phyloP scores from a whole-genome alignment of 139 green algal species.

The Micractinium conductrix region DNA sequence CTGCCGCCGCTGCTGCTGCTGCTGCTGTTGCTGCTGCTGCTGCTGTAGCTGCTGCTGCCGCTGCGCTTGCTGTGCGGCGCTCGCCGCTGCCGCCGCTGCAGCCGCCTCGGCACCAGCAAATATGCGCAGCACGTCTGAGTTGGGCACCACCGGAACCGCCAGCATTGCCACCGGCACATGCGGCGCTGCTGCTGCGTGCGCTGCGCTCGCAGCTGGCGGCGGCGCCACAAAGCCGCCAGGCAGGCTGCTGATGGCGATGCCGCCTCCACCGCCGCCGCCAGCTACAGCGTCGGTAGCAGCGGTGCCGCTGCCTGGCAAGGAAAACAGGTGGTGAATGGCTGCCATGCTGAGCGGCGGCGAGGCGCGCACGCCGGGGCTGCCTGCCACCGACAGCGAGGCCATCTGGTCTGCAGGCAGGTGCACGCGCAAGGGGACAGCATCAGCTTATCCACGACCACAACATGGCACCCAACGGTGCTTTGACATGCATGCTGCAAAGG shows the following conservation, averaged over 20 bases:
- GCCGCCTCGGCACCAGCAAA: conserved; percentile 17
- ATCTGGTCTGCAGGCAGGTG: not conserved
- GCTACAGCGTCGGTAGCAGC: not conserved
- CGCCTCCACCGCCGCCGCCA: too few relatives aligned
- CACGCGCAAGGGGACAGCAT: too few relatives aligned
- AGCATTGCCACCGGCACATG: not conserved
- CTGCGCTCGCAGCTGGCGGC: not conserved
- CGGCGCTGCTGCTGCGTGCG: not conserved
- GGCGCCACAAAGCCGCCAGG: not conserved
- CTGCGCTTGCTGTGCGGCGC: not conserved
- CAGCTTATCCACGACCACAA: too few relatives aligned
- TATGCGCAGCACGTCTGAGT: not conserved
- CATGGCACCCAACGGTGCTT: not conserved
- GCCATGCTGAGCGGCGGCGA: not conserved
- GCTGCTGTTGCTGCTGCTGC: not conserved
- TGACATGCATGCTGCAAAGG: not conserved
- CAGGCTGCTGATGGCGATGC: too few relatives aligned
- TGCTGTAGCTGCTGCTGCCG: not conserved
- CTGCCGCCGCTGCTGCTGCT: not conserved
- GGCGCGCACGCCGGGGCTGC: not conserved
- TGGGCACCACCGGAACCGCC: not conserved
- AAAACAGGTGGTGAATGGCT: conserved; percentile 13
- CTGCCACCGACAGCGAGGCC: not conserved
- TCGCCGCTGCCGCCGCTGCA: not conserved
- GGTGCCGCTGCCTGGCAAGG: not conserved